Conservation (phyloP, 305 asterid species). For the Lippia alba region DNA sequence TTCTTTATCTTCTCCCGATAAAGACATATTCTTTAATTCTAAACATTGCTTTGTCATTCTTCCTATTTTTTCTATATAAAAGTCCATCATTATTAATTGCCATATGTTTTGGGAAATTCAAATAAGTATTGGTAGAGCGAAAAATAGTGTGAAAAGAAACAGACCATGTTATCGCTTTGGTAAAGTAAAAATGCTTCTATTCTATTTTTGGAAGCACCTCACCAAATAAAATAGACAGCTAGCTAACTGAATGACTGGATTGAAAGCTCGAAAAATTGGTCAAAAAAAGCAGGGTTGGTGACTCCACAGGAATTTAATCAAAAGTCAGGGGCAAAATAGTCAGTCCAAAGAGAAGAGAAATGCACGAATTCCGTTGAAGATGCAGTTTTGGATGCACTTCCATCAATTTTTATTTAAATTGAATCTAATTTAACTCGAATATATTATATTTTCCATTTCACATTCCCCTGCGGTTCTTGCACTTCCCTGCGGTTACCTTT, state of each 20-base stretch:
- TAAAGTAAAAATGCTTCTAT: not conserved
- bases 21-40: too few species aligned
- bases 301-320: not conserved
- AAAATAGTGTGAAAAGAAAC: not conserved
- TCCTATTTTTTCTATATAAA: too few species aligned
- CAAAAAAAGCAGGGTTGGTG: not conserved
- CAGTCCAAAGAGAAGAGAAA: not conserved
- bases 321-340: slow-evolving; percentile 12
- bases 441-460: too few species aligned
- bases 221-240: not conserved
- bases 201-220: not conserved
- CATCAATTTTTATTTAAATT: not conserved
- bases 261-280: not conserved
- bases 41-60: too few species aligned
- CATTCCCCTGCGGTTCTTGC: slow-evolving; percentile 21
- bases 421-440: too few species aligned
- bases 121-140: too few species aligned
- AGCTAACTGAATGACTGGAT: too few species aligned
- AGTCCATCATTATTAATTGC: too few species aligned
- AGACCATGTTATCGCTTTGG: not conserved
- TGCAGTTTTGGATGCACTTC: not conserved
- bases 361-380: not conserved
- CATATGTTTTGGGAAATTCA: too few species aligned
- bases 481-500: not conserved
- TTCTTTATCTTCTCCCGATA: too few species aligned